phyloP scores from a whole-genome alignment of 139 green algal genomes.

The Auxenochlorella pyrenoidosa region DNA sequence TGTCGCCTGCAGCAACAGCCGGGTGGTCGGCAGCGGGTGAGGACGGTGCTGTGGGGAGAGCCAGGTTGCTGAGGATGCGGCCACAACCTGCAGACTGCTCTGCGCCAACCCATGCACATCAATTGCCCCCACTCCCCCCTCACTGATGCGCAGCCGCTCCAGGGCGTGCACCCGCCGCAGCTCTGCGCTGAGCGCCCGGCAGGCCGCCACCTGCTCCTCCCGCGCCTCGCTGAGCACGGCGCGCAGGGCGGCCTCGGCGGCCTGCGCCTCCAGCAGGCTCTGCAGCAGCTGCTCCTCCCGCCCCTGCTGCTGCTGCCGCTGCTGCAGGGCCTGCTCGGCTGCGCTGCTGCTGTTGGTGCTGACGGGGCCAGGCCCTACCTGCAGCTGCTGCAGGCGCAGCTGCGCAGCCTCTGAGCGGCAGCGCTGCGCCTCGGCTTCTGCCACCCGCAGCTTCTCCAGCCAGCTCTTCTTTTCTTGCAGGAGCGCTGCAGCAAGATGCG shows the following conservation, averaged over 20 bases:
- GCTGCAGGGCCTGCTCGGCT: neutral
- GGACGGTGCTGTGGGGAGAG: no score
- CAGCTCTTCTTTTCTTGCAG: constrained; percentile 19
- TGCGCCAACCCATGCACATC: neutral
- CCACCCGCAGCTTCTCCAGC: constrained; percentile 3
- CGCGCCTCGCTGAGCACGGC: constrained; percentile 13
- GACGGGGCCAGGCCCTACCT: neutral
- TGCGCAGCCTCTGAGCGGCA: neutral
- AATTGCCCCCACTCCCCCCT: neutral
- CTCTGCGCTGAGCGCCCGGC: constrained; percentile 6
- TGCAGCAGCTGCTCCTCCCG: constrained; percentile 8
- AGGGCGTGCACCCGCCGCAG: constrained; percentile 30
- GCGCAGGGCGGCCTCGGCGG: constrained; percentile 19
- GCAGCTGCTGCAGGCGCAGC: constrained; percentile 1
- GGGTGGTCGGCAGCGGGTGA: neutral
- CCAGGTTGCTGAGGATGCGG: no score
- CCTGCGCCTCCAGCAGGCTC: constrained; percentile 22
- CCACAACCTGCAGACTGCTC: no score
- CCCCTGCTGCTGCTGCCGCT: neutral
- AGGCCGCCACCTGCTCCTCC: constrained; percentile 21
- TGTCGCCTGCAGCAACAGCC: constrained; percentile 16
- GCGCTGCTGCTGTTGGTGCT: neutral
- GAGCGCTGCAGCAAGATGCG: neutral
- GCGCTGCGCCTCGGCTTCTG: constrained; percentile 8
- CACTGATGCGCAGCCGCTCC: constrained; percentile 15